Evolutionary conservation across 805 yeast species (phyloP).

Genomic region (Saturnispora ahearnii): DNA sequence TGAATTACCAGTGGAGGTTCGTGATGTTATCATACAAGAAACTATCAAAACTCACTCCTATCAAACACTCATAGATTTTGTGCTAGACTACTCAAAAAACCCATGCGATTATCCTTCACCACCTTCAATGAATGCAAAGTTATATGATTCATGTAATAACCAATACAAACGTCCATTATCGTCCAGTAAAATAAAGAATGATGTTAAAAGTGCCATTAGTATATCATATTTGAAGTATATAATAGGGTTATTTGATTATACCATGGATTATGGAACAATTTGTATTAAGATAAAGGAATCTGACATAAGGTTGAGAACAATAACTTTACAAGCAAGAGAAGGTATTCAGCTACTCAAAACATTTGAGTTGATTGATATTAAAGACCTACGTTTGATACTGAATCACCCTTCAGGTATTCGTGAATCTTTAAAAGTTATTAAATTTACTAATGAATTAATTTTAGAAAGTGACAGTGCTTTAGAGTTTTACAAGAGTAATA

Average conservation of each 20-base stretch:
- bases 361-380: background rate
- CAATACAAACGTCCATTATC: background rate
- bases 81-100: background rate
- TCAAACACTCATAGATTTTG: slow-evolving; percentile 4
- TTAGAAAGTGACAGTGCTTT: background rate
- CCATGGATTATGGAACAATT: slow-evolving; percentile 4
- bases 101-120: background rate
- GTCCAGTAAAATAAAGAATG: background rate
- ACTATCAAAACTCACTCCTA: background rate
- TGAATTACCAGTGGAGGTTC: slow-evolving; percentile 1
- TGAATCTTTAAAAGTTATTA: slow-evolving; percentile 1
- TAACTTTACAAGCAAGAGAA: slow-evolving; percentile 2
- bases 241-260: slow-evolving; percentile 2
- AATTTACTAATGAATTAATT: slow-evolving; percentile 1
- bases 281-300: slow-evolving; percentile 1
- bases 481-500: slow-evolving; percentile 2
- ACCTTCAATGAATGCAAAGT: background rate
- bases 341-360: slow-evolving; percentile 3
- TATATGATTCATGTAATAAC: background rate
- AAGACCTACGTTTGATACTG: background rate
- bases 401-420: slow-evolving; percentile 4
- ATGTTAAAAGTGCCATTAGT: background rate
- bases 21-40: background rate
- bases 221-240: background rate
- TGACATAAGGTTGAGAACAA: slow-evolving; percentile 5